Percentiles rank a stretch among this genome's conserved stretches.
These are phyloP conservation scores for Teunomyces cretensis DNA, from an alignment of 805 yeast genomes.

Conservation along the genomic window DNA sequence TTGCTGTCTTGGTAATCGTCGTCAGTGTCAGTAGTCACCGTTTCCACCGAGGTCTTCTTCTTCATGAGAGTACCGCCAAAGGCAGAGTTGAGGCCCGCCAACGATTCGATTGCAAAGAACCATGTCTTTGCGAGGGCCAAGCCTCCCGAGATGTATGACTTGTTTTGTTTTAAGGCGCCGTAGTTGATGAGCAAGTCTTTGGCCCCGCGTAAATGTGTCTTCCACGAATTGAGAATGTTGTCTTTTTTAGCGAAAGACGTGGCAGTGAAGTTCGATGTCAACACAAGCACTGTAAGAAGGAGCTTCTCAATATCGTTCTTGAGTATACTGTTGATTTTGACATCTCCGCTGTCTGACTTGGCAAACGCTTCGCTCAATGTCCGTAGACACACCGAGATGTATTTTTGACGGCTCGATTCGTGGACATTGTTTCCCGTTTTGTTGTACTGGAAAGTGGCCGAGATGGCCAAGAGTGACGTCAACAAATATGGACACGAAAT, in stretches of 20 bases:
- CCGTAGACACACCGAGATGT: slow-evolving; percentile 20
- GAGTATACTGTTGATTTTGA: neutral
- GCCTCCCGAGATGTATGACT: slow-evolving; percentile 16
- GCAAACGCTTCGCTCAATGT: slow-evolving; percentile 20
- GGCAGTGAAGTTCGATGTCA: slow-evolving; percentile 25
- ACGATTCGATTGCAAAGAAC: slow-evolving; percentile 27
- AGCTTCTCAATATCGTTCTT: slow-evolving; percentile 23
- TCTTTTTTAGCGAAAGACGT: slow-evolving; percentile 11
- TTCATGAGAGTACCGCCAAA: slow-evolving; percentile 14
- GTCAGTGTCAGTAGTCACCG: neutral
- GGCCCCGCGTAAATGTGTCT: slow-evolving; percentile 24
- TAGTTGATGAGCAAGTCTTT: slow-evolving; percentile 23
- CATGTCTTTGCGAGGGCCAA: slow-evolving; percentile 26
- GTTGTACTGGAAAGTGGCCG: slow-evolving; percentile 27
- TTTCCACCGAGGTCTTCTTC: neutral
- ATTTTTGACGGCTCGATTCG: slow-evolving; percentile 18
- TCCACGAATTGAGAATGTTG: slow-evolving; percentile 19
- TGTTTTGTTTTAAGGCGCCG: slow-evolving; percentile 10
- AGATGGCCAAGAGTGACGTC: slow-evolving; percentile 22
- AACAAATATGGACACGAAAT: slow-evolving; percentile 20
- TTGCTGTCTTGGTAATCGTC: neutral
- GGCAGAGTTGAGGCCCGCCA: slow-evolving; percentile 18
- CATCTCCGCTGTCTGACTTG: slow-evolving; percentile 9
- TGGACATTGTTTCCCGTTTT: slow-evolving; percentile 20
- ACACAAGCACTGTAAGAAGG: slow-evolving; percentile 23